Evolutionary conservation across 345 rosid genomes (phyloP).

Genomic region (Eucalyptus cloeziana): DNA sequence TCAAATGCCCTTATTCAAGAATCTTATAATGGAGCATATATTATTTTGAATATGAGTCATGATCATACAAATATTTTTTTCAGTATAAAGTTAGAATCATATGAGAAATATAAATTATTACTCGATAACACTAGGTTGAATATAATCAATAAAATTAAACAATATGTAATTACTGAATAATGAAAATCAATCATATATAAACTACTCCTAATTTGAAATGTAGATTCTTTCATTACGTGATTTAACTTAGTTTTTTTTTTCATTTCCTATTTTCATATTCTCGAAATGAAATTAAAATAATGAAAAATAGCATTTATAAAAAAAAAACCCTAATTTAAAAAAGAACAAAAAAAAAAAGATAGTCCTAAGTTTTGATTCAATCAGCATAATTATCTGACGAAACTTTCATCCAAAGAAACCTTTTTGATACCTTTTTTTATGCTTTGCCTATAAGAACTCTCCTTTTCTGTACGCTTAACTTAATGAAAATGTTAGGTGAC

Average conservation of each 20-base stretch:
- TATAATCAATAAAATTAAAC: neutral
- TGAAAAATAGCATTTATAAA: neutral
- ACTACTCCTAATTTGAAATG: neutral
- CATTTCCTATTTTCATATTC: neutral
- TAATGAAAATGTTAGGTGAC: neutral
- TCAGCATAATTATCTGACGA: neutral
- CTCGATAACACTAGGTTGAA: neutral
- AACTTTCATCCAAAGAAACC: neutral
- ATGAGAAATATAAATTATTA: neutral
- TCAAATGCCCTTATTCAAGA: neutral
- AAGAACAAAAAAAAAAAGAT: neutral
- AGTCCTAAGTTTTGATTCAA: too few species aligned
- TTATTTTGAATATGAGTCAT: neutral
- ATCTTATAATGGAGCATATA: neutral
- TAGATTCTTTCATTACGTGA: neutral
- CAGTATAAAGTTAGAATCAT: neutral
- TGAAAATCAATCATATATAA: neutral
- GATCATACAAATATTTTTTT: neutral
- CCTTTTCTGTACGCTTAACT: neutral
- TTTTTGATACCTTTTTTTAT: neutral
- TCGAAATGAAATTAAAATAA: neutral
- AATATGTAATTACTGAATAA: neutral
- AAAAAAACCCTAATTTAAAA: neutral
- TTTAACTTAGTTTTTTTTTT: neutral
- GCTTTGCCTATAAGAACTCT: neutral